Base-by-base conservation (phyloP, 306 rosid species). In the Biancaea sappan region DNA sequence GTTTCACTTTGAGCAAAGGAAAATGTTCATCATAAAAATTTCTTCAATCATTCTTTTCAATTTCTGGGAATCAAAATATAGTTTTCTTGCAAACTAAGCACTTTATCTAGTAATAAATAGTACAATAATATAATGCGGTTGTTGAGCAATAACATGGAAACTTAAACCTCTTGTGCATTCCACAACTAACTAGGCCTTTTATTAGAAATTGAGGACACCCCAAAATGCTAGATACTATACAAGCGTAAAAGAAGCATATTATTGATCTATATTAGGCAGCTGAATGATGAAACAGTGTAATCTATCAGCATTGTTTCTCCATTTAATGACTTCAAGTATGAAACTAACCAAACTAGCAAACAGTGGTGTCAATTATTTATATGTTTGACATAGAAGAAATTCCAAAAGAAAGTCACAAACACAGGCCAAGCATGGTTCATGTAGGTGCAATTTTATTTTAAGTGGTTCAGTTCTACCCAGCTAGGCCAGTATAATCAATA, bases 1-100 rank as follows among this genome's bases (percentile, higher is more conserved):
- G 13, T 34, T 76, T 44, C 44, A 80, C 53, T 69, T 26, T 54
- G 67, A 69, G 86, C 44, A 78, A 71, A 78, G 34, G 71, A 48
- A 79, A 76, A 66, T 72, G 66, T 46, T 75, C 62, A 80, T 44
- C 37, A 46, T 14, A 50, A 44, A 65, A 57, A n/a, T 8, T 41
- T 35, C 63, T 69, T 52, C 43, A 29, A 71, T 44, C 24, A 19
- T 67, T 66, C 47, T 73, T 34, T 48, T 48, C 44, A 82, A 35
- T 46, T 69, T 47, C 60, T 52, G 66, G 56, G 10, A 79, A 48
- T 31, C 28, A 28, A 64, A 64, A 50, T 12, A 75, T 22, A 58
- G 63, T 21, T 71, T 29, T 14, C 66, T 51, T 11, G 51, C 69
- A 50, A 32, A 52, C 26, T 32, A 62, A 44, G 19, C 21, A 21